Base-by-base conservation (phyloP, 768 basidiomycete species). In the Panus rudis region DNA sequence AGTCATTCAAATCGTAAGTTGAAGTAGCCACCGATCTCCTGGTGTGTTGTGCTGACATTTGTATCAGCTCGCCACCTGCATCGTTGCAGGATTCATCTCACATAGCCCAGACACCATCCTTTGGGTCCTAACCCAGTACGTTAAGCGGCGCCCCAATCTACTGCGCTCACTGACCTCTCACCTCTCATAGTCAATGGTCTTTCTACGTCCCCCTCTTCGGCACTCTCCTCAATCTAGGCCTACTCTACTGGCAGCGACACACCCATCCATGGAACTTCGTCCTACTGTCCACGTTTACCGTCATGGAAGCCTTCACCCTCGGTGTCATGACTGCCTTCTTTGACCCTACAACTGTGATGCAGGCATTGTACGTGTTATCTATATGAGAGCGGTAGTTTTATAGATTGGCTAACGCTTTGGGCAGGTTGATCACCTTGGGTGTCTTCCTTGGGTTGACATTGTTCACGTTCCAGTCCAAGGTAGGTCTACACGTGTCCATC, bases 391-490 rank as follows among this genome's bases (percentile, higher is more conserved):
- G 21, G 5, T 10, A 11, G 4, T 37, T 1, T 22, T 28, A 13
- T 20, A 16, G 6, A 5, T 3, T 4, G 13, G 16, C 8, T 41
- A 37, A 37, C 19, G 14, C 39, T 23, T 23, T 28, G 28, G 16
- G n/a, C 59, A 84, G 84, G 41, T 63, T 94, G 41, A 91, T 97
- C 55, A 96, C 93, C 1, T 67, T 88, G 3, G 92, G 92, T 12
- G 83, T 98, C 34, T 98, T 99, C 75, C 63, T 91, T 30, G 96
- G 93, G 5, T 66, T 99, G 49, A 97, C 93, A 0, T 62, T 97
- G 41, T 98, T 96, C 70, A 97, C 96, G 1, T 71, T 96, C 60
- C 92, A 94, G 62, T 89, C 87, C 45, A 94, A 94, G 73, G 87
- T 85, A 48, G 16, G 70, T 42, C 12, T 22, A 16, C 33, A 6